Percentiles rank a stretch among this genome's conserved stretches.
Conservation (phyloP, 73 alveolate genomes). For the Uronychia setigera region DNA sequence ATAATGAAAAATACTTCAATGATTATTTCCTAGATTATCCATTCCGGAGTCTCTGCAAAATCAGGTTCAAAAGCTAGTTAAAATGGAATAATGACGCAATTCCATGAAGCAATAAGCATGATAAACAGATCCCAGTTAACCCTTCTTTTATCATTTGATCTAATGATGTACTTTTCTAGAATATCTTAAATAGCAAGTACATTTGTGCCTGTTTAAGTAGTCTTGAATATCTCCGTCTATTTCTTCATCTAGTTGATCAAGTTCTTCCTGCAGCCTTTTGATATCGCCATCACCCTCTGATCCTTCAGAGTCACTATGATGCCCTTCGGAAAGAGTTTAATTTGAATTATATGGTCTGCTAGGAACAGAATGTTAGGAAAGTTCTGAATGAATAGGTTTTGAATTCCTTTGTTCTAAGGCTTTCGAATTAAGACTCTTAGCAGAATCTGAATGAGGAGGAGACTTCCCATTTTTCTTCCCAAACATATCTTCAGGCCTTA, state of each 20-base stretch:
- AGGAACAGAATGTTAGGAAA: background rate
- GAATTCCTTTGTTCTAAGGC: background rate
- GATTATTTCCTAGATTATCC: background rate
- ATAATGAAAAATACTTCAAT: conserved; percentile 54
- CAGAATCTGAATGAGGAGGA: background rate
- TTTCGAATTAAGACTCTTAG: background rate
- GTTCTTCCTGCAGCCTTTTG: background rate
- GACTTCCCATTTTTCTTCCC: no score
- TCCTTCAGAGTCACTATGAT: background rate
- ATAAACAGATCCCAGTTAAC: conserved; percentile 21
- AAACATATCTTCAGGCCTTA: background rate
- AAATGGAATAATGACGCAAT: conserved; percentile 19
- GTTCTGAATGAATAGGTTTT: background rate
- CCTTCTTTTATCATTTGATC: background rate
- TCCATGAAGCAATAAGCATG: conserved; percentile 22
- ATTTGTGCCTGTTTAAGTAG: background rate
- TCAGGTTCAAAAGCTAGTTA: conserved; percentile 29
- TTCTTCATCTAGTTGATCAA: background rate
- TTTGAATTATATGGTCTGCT: no score
- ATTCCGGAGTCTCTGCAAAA: background rate
- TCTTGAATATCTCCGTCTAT: background rate
- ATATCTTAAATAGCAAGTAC: background rate
- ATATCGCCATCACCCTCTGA: background rate
- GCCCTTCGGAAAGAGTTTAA: no score
- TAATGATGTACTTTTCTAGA: background rate